Evolutionary conservation across 768 basidiomycete genomes (phyloP).

Genomic region (Russula compacta): DNA sequence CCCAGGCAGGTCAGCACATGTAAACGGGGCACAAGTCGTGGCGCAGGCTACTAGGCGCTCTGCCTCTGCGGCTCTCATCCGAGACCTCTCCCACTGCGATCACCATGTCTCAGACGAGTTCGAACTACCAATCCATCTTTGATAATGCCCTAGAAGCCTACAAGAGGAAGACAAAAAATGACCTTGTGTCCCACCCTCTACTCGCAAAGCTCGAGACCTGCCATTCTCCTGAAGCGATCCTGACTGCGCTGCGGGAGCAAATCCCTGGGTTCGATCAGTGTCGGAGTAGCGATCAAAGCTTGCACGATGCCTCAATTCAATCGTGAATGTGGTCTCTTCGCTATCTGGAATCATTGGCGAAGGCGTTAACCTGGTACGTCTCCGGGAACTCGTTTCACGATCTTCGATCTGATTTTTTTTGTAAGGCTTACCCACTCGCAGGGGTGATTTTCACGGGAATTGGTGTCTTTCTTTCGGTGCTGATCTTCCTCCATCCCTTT

Average conservation of each 20-base stretch:
- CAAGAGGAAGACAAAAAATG: not conserved
- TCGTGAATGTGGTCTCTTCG: not conserved
- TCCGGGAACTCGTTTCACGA: not conserved
- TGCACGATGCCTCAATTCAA: not conserved
- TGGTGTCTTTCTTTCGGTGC: not conserved
- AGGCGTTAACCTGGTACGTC: not conserved
- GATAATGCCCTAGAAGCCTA: not conserved
- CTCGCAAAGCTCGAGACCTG: not conserved
- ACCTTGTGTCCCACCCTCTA: not conserved
- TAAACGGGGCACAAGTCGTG: too few species aligned
- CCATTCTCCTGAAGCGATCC: not conserved
- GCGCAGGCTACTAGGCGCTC: too few species aligned
- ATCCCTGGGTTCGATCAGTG: not conserved
- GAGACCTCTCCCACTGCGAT: not conserved
- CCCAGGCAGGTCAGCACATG: too few species aligned
- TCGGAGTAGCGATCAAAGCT: not conserved
- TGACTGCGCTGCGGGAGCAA: not conserved
- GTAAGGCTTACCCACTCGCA: not conserved
- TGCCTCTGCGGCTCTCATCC: not conserved
- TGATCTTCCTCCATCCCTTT: not conserved
- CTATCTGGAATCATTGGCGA: not conserved
- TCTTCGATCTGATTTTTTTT: not conserved
- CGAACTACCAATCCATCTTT: not conserved
- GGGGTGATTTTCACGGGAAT: not conserved
- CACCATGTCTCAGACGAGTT: not conserved